Percentiles rank a stretch among this genome's conserved stretches.
These are phyloP conservation scores for Candida neerlandica DNA, from an alignment of 1,139 yeast genomes.

Conservation along the genomic window DNA sequence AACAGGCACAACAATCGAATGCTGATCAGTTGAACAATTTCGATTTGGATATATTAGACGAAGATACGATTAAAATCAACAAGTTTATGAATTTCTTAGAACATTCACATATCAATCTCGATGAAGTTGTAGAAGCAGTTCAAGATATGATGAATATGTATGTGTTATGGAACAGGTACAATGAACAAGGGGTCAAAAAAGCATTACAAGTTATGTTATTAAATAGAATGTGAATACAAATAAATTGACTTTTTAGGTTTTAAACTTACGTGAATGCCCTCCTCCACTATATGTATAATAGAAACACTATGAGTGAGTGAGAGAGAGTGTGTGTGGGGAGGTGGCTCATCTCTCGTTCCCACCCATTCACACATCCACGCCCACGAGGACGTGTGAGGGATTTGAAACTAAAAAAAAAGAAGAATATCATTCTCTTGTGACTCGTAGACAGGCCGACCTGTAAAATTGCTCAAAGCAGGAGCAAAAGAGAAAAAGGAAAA, in stretches of 20 bases:
- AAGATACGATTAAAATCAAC: constrained; percentile 47
- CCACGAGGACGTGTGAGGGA: no score
- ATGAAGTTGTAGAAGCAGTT: constrained; percentile 74
- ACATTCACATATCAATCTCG: constrained; percentile 73
- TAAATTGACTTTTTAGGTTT: background rate
- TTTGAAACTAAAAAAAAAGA: no score
- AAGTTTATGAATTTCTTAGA: constrained; percentile 69
- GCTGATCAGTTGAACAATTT: constrained; percentile 11
- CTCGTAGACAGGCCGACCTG: no score
- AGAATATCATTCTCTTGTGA: no score
- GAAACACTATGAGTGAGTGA: no score
- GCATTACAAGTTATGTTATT: constrained; percentile 46
- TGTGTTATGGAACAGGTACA: constrained; percentile 82
- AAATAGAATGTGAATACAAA: constrained; percentile 21
- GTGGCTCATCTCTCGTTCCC: no score
- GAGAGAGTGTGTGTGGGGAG: no score
- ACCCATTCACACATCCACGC: no score
- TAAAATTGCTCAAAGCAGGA: no score
- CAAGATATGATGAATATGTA: constrained; percentile 81
- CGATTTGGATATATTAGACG: constrained; percentile 31
- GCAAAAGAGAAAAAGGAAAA: no score
- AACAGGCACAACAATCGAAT: constrained; percentile 3
- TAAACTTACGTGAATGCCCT: no score
- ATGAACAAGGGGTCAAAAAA: constrained; percentile 54
- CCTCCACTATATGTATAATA: no score